These are phyloP conservation scores for Picea sitchensis DNA, from an alignment of 75 land plant species.

Conservation along the genomic window DNA sequence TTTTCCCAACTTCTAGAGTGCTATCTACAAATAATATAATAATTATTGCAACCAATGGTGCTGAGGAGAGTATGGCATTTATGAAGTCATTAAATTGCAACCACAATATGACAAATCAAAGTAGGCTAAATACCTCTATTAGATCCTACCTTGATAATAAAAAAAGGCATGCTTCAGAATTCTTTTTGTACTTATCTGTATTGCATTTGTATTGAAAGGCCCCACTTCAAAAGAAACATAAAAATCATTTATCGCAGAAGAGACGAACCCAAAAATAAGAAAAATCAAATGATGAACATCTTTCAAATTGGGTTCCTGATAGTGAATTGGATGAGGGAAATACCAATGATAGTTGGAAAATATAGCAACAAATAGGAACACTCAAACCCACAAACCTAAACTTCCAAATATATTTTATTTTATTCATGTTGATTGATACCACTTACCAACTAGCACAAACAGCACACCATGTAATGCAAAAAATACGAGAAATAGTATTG, in stretches of 20 bases:
- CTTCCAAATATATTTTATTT: too few species aligned
- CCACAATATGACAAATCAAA: neutral
- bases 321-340: conserved; percentile 18
- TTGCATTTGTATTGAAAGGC: conserved; percentile 75
- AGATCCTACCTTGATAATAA: neutral
- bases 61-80: conserved; percentile 73
- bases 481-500: too few species aligned
- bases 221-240: conserved; percentile 48
- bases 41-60: conserved; percentile 65
- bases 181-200: conserved; percentile 57
- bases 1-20: conserved; percentile 69
- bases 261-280: conserved; percentile 85
- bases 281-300: conserved; percentile 75
- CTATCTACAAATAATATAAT: conserved; percentile 80
- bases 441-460: too few species aligned
- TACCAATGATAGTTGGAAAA: too few species aligned
- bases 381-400: too few species aligned
- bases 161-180: neutral
- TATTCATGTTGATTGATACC: too few species aligned
- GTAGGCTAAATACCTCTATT: neutral
- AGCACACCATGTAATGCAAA: too few species aligned
- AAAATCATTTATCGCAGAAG: conserved; percentile 79
- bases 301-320: conserved; percentile 92
- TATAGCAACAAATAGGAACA: too few species aligned
- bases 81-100: conserved; percentile 85